Conservation (phyloP, 2,329 filamentous ascomycete genomes). For the Colletotrichum sp. region DNA sequence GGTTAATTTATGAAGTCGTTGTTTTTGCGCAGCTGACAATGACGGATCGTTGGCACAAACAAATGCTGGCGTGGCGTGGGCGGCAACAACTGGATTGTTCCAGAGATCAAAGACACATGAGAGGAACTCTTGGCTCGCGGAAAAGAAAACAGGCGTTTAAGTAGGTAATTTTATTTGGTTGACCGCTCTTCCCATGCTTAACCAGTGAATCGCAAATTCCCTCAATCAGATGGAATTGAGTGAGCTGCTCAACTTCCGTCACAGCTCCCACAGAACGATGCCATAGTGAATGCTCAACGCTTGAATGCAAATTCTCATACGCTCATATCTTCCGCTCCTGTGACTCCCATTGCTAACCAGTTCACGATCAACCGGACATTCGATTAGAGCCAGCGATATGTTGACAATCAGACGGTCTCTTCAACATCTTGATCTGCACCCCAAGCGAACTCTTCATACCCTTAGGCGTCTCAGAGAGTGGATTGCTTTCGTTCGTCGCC, state of each 20-base stretch:
- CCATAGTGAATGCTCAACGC: not conserved
- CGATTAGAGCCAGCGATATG: rapidly evolving
- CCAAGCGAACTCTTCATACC: not conserved
- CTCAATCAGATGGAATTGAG: not conserved
- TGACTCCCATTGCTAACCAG: not conserved
- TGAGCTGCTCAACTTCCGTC: not conserved
- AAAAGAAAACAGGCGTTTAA: not conserved
- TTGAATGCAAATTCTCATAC: rapidly evolving
- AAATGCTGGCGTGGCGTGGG: rapidly evolving
- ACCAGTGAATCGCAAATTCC: not conserved
- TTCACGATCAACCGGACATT: not conserved
- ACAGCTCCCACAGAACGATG: not conserved
- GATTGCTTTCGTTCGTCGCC: not conserved
- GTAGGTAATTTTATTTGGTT: not conserved
- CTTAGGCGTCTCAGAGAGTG: not conserved
- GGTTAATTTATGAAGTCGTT: not conserved
- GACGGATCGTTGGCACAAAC: not conserved
- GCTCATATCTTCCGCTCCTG: not conserved
- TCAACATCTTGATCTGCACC: not conserved
- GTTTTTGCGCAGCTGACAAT: not conserved
- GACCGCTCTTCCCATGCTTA: too few species aligned
- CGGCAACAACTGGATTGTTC: not conserved
- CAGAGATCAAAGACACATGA: not conserved
- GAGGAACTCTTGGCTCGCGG: rapidly evolving
- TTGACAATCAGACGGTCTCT: not conserved